phyloP scores from a whole-genome alignment of 805 yeast species.

The Wickerhamiella nectarea region DNA sequence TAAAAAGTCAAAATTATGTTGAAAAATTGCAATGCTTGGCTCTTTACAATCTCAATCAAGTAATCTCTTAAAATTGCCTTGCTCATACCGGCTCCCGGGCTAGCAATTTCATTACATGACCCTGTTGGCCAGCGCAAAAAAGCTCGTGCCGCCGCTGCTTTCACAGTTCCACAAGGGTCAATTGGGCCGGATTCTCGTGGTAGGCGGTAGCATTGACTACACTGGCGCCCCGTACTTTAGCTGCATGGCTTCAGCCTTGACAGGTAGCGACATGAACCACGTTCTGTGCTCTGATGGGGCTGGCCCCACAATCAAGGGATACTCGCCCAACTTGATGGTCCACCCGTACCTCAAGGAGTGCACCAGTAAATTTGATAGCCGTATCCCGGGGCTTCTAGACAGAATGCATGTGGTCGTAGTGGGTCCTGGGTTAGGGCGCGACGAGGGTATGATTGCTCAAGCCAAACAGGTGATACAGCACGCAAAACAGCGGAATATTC shows the following conservation, averaged over 20 bases:
- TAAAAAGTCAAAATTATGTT: too few species aligned
- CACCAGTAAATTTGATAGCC: constrained; percentile 16
- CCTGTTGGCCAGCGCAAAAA: constrained; percentile 19
- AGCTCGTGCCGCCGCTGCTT: constrained; percentile 60
- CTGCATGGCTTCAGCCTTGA: constrained; percentile 66
- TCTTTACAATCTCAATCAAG: too few species aligned
- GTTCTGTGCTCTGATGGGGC: constrained; percentile 75
- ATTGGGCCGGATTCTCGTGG: constrained; percentile 68
- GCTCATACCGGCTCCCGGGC: too few species aligned
- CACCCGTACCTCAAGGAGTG: constrained; percentile 70
- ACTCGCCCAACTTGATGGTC: constrained; percentile 90
- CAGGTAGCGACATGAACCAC: constrained; percentile 84
- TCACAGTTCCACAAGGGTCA: constrained; percentile 80
- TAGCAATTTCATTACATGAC: too few species aligned
- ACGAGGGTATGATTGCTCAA: constrained; percentile 47
- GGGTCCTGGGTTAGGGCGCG: constrained; percentile 94
- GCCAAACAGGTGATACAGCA: constrained; percentile 45
- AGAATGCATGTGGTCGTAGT: constrained; percentile 71
- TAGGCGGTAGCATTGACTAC: constrained; percentile 92
- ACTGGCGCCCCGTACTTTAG: constrained; percentile 95
- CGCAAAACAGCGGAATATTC: constrained; percentile 42
- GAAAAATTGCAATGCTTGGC: too few species aligned
- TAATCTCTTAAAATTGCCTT: too few species aligned
- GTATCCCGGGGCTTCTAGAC: constrained; percentile 33
- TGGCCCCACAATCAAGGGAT: constrained; percentile 66